Base-by-base conservation (phyloP, 2,329 filamentous ascomycete genomes). In the Elsinoe perseae region DNA sequence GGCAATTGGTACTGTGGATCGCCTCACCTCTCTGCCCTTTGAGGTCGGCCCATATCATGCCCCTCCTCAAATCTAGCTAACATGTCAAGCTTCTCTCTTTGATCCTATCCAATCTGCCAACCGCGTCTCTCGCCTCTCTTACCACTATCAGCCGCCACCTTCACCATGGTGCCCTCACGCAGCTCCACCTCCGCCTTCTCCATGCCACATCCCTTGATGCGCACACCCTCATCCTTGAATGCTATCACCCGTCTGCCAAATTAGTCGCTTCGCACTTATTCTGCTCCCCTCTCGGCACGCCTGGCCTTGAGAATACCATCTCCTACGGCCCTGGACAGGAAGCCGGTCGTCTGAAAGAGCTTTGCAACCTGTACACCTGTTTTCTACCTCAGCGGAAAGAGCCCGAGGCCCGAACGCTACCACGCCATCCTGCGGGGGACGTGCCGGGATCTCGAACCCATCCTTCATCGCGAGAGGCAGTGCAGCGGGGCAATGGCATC, bases 221-320 rank as follows among this genome's bases (percentile, higher is more conserved):
- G 34, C 81, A 88, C 64, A 80, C 83, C 55, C 71, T 93, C 36
- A 81, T 91, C 34, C 80, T 95, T 40, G 87, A 92, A 72, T 89
- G 86, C 68, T 91, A 86, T 65, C 87, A 86, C 61, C 88, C 87
- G 0, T 81, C 77, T 60, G 82, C 79, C 21, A 85, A 84, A 68
- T 75, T 86, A 50, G 83, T 79, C 4, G 84, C 86, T 18, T 85
- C 87, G 0, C 83, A 83, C 56, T 76, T 89, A 10, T 79, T 80
- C 65, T 91, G 87, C 69, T 75, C 81, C 43, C 85, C 85, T 60
- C 73, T 84, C 9, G 81, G 80, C 27, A 89, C 84, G 1, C 75
- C 83, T 61, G 78, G 78, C 2, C 71, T 88, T n/a, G 72, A 75
- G 54, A 68, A 72, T 20, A 46, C 66, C 14, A 46, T 60, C 10